Evolutionary conservation across 2,329 filamentous ascomycete genomes (phyloP).

Genomic region (Clonostachys chloroleuca): DNA sequence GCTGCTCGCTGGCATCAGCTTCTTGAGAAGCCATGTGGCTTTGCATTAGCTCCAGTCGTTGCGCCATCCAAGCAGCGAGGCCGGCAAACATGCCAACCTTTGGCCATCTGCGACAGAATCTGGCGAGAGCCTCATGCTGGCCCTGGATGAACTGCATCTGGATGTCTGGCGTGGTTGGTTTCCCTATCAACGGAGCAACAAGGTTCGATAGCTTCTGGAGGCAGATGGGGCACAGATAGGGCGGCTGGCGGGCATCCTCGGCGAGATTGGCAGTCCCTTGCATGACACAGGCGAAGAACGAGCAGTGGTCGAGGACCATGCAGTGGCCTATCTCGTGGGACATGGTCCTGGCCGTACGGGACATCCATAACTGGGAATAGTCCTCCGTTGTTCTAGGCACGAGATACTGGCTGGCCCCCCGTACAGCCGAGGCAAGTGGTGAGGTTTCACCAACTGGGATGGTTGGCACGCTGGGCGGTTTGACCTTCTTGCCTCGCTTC

Average conservation of each 20-base stretch:
- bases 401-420: conserved; percentile 11
- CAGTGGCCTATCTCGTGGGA: conserved; percentile 66
- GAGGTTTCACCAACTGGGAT: background rate
- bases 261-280: conserved; percentile 51
- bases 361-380: conserved; percentile 48
- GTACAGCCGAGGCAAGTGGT: conserved; percentile 14
- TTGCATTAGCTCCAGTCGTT: background rate
- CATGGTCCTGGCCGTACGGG: conserved; percentile 50
- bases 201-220: conserved; percentile 41
- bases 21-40: no score
- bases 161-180: conserved; percentile 2
- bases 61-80: conserved; percentile 34
- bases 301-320: conserved; percentile 61
- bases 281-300: conserved; percentile 62
- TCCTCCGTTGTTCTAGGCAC: conserved; percentile 15
- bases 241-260: conserved; percentile 59
- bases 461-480: background rate
- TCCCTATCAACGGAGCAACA: background rate
- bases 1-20: no score
- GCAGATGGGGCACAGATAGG: conserved; percentile 59
- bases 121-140: conserved; percentile 29
- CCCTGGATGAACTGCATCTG: conserved; percentile 14
- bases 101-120: conserved; percentile 34
- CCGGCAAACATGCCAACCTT: conserved; percentile 39
- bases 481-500: background rate